phyloP scores from a whole-genome alignment of 805 yeast genomes.

The Candida saitoana region DNA sequence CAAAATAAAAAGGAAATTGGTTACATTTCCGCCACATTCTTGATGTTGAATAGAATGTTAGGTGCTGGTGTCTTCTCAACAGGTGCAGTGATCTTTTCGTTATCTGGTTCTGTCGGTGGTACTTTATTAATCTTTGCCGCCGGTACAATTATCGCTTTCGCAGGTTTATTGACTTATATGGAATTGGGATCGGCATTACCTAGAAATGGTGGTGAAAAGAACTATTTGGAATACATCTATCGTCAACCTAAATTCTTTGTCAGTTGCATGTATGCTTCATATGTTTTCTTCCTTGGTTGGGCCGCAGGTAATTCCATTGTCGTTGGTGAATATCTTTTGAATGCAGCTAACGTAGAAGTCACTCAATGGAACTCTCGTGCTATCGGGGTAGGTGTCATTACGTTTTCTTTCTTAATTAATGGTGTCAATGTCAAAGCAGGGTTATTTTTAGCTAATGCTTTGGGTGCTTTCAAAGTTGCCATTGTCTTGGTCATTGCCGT shows the following conservation, averaged over 20 bases:
- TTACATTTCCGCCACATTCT: conserved; percentile 39
- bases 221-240: conserved; percentile 70
- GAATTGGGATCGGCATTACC: conserved; percentile 76
- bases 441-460: conserved; percentile 53
- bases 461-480: conserved; percentile 72
- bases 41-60: conserved; percentile 64
- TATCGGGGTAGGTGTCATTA: conserved; percentile 69
- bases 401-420: conserved; percentile 65
- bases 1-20: conserved; percentile 45
- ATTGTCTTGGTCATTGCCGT: conserved; percentile 65
- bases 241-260: conserved; percentile 65
- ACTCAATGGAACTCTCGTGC: conserved; percentile 77
- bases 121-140: conserved; percentile 69
- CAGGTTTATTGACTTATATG: conserved; percentile 62
- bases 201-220: conserved; percentile 83
- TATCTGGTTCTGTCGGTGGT: conserved; percentile 69
- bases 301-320: conserved; percentile 81
- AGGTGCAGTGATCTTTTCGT: conserved; percentile 56
- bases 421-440: conserved; percentile 61
- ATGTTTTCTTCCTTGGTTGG: conserved; percentile 76
- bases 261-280: conserved; percentile 60
- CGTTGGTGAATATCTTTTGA: conserved; percentile 71
- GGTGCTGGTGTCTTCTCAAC: conserved; percentile 74
- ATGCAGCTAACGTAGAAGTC: conserved; percentile 65
- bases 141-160: conserved; percentile 63